These are phyloP conservation scores for Moricandia moricandioides DNA, from an alignment of 345 rosid genomes.

Conservation along the genomic window DNA sequence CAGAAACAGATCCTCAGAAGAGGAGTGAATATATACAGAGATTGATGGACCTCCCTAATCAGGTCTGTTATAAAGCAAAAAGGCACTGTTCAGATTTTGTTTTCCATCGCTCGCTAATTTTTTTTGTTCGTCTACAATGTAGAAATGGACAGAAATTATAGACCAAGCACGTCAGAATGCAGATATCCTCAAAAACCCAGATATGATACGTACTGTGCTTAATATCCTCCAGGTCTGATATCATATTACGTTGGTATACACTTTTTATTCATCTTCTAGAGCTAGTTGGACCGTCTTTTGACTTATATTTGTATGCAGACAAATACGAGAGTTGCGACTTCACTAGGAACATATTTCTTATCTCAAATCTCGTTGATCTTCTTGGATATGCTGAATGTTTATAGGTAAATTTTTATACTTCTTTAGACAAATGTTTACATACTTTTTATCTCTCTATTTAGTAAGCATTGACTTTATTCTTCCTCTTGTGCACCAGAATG, in stretches of 20 bases:
- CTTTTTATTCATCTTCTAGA: not conserved
- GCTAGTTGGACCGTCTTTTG: not conserved
- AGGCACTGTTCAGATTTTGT: not conserved
- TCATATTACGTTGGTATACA: not conserved
- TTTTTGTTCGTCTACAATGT: slow-evolving; percentile 14
- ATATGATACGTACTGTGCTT: slow-evolving; percentile 81
- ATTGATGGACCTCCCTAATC: slow-evolving; percentile 92
- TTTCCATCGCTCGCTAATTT: slow-evolving; percentile 23
- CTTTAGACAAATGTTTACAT: not conserved
- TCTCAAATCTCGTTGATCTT: slow-evolving; percentile 84
- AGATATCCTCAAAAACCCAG: slow-evolving; percentile 80
- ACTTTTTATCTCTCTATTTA: not conserved
- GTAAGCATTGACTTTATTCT: not conserved
- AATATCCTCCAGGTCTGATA: slow-evolving; percentile 80
- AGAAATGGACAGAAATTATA: slow-evolving; percentile 98
- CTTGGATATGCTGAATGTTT: slow-evolving; percentile 96
- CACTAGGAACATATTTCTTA: slow-evolving; percentile 82
- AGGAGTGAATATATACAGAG: slow-evolving; percentile 92
- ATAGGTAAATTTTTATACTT: slow-evolving; percentile 52
- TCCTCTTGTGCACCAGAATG: slow-evolving; percentile 64
- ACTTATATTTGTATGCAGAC: slow-evolving; percentile 53
- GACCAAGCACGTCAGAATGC: slow-evolving; percentile 92
- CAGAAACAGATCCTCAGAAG: slow-evolving; percentile 90
- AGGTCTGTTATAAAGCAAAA: slow-evolving; percentile 44
- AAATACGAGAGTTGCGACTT: slow-evolving; percentile 89